A percentile compares a stretch with the other conserved stretches of the same genome.
phyloP scores from a whole-genome alignment of 257 asterid species.

The Solanum virginianum region DNA sequence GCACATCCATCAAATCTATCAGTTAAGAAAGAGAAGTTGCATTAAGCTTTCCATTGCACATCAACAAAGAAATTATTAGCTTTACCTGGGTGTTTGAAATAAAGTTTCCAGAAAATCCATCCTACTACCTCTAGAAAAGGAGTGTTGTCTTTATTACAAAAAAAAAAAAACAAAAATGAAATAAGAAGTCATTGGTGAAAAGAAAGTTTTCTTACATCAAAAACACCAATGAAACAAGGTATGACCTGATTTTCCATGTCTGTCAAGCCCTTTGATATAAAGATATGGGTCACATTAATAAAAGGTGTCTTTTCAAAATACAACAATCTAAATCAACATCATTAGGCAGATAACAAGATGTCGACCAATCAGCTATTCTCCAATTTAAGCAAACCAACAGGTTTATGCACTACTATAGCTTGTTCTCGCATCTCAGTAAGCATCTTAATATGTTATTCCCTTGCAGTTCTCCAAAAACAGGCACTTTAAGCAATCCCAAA shows the following conservation, averaged over 20 bases:
- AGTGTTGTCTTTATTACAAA: not conserved
- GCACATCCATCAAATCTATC: slow-evolving; percentile 71
- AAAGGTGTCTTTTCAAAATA: not conserved
- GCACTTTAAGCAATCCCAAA: not conserved
- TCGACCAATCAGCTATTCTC: not conserved
- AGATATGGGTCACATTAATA: not conserved
- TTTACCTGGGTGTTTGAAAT: not conserved
- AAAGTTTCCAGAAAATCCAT: not conserved
- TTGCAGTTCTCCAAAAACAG: not conserved
- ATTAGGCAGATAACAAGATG: not conserved
- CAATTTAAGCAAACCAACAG: not conserved
- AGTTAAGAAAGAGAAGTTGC: not conserved
- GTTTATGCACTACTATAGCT: not conserved
- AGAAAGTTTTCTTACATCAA: not conserved
- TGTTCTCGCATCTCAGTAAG: not conserved
- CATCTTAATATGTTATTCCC: not conserved
- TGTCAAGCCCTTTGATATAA: not conserved
- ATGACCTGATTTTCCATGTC: not conserved
- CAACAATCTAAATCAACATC: not conserved
- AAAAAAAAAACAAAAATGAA: not conserved
- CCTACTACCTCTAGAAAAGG: not conserved
- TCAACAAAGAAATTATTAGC: not conserved
- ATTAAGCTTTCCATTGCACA: not conserved
- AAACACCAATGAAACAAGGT: not conserved
- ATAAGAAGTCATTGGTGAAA: not conserved